These are phyloP conservation scores for Podaxis mareebaensis DNA, from an alignment of 768 basidiomycete species.

Conservation along the genomic window DNA sequence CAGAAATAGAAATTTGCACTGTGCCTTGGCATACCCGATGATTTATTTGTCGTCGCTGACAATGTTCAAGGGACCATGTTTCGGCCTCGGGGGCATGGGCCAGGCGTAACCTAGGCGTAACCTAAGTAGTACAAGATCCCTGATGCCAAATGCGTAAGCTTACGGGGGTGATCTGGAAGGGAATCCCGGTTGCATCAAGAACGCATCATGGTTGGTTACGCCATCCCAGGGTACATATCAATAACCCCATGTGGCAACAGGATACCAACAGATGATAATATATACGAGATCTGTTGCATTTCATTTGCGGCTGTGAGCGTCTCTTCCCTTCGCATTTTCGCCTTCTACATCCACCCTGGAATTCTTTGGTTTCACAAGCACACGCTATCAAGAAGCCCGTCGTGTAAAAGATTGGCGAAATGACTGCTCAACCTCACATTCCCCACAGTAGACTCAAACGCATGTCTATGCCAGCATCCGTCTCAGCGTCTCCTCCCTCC, in stretches of 20 bases:
- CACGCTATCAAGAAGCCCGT: not conserved
- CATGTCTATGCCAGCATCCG: constrained; percentile 5
- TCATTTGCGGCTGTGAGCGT: not conserved
- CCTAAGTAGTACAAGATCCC: not conserved
- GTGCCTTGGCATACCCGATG: not conserved
- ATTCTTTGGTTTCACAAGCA: not conserved
- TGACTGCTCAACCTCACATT: not conserved
- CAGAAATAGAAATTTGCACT: not conserved
- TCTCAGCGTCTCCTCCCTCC: constrained; percentile 13
- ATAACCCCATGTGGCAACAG: constrained; percentile 11
- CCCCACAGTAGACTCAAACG: constrained; percentile 5
- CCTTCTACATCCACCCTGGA: not conserved
- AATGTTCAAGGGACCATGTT: not conserved
- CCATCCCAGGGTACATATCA: constrained; percentile 1
- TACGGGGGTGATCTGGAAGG: constrained; percentile 1
- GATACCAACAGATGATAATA: constrained; percentile 7
- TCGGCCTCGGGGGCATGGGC: not conserved
- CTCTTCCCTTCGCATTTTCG: not conserved
- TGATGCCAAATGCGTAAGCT: not conserved
- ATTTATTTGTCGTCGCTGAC: not conserved
- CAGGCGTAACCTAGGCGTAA: not conserved
- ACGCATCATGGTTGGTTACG: not conserved
- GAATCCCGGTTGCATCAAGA: not conserved
- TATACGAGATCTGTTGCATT: constrained; percentile 3
- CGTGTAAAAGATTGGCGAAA: not conserved